A percentile compares a stretch with the other conserved stretches of the same genome.
Conservation (phyloP, 2,329 filamentous ascomycete species). For the Aschersonia sp. region DNA sequence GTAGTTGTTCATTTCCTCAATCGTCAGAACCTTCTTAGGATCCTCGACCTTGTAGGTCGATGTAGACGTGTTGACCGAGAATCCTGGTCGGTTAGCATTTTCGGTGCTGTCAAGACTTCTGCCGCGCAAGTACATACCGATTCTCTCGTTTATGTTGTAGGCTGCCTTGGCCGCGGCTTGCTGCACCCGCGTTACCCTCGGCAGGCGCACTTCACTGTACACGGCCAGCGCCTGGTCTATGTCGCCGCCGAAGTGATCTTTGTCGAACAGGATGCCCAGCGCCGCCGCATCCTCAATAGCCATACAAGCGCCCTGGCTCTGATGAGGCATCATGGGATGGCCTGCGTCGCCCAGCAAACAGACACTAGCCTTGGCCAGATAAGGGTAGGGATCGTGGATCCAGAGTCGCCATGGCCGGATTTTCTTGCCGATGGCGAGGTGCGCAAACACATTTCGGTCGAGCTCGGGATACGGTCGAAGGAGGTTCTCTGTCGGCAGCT, state of each 20-base stretch:
- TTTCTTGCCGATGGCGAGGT: constrained; percentile 45
- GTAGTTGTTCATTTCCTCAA: constrained; percentile 57
- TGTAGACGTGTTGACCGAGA: constrained; percentile 43
- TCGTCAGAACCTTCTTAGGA: constrained; percentile 46
- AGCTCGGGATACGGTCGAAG: constrained; percentile 45
- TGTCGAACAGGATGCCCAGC: constrained; percentile 45
- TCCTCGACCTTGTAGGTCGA: constrained; percentile 48
- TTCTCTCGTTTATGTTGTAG: constrained; percentile 49
- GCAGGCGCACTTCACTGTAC: constrained; percentile 38
- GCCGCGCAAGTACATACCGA: constrained; percentile 23
- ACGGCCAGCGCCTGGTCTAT: constrained; percentile 30
- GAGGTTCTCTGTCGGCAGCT: constrained; percentile 39
- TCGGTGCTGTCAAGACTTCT: background rate
- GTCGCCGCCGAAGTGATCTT: constrained; percentile 29
- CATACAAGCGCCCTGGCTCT: constrained; percentile 53
- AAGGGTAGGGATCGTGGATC: constrained; percentile 48
- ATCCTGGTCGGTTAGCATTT: constrained; percentile 23
- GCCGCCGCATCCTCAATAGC: constrained; percentile 52
- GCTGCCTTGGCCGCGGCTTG: constrained; percentile 41
- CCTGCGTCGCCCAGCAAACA: constrained; percentile 52
- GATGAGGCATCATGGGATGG: constrained; percentile 54
- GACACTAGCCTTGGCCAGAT: constrained; percentile 33
- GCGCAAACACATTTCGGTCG: constrained; percentile 39
- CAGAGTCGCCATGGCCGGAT: constrained; percentile 50
- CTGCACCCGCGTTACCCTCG: constrained; percentile 41